phyloP scores from a whole-genome alignment of 352 stramenopile genomes.

The Globisporangium acanthophoron region DNA sequence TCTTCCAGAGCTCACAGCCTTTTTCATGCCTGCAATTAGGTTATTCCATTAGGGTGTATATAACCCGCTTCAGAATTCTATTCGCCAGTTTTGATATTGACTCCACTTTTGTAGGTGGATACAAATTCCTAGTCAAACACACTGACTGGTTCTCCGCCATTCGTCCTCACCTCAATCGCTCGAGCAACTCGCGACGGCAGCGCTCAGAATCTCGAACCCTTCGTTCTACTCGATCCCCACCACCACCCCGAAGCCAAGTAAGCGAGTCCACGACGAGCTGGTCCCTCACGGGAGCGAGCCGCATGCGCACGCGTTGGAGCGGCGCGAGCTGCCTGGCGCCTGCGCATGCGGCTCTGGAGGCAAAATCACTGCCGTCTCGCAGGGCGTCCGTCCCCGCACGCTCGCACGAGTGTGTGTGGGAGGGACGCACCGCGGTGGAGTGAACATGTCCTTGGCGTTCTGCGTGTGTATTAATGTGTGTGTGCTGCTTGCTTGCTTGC shows the following conservation, averaged over 20 bases:
- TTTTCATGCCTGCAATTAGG: too few species aligned
- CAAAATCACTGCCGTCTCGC: conserved; percentile 30
- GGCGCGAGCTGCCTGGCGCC: conserved; percentile 3
- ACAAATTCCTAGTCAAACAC: background rate
- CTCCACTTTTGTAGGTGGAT: background rate
- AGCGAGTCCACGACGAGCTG: conserved; percentile 5
- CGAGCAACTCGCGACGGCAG: background rate
- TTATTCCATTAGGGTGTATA: too few species aligned
- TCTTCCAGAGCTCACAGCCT: too few species aligned
- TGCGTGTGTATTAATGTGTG: conserved; percentile 39
- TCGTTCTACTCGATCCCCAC: conserved; percentile 31
- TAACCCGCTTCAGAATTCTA: too few species aligned
- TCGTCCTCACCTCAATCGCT: background rate
- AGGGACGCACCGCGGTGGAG: conserved; percentile 16
- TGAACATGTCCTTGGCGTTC: conserved; percentile 57
- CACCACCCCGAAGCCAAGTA: conserved; percentile 28
- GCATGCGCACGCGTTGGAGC: conserved; percentile 10
- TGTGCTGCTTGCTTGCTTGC: conserved; percentile 7
- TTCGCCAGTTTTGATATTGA: too few species aligned
- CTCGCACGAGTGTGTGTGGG: background rate
- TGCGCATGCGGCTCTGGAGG: conserved; percentile 62
- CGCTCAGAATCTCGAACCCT: conserved; percentile 25
- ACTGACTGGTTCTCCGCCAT: background rate
- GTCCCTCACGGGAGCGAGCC: conserved; percentile 2
- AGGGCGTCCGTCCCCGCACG: conserved; percentile 4